Percentiles rank a stretch among this genome's conserved stretches.
Conservation (phyloP, 1,284 basidiomycete genomes). For the Rhodotorula glutinis region DNA sequence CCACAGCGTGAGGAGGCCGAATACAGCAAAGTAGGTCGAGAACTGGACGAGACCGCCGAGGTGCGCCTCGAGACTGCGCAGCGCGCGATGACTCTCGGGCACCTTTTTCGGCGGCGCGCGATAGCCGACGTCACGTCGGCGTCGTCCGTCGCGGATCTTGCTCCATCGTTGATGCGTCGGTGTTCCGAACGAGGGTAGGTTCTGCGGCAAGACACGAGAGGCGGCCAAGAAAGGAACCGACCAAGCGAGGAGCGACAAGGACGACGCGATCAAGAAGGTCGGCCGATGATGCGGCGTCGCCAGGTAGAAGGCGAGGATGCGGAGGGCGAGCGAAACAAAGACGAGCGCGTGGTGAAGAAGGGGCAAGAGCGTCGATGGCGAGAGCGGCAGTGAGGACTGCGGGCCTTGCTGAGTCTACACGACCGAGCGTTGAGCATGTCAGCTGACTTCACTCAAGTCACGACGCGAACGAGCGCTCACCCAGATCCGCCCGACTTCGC, state of each 20-base stretch:
- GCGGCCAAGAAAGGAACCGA: constrained; percentile 39
- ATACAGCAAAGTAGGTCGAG: constrained; percentile 35
- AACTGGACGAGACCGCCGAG: constrained; percentile 41
- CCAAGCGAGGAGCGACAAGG: constrained; percentile 40
- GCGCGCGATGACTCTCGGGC: constrained; percentile 34
- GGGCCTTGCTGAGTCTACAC: constrained; percentile 23
- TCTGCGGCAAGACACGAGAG: constrained; percentile 39
- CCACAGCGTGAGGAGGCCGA: constrained; percentile 36
- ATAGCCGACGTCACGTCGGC: constrained; percentile 37
- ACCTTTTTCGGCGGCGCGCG: constrained; percentile 39
- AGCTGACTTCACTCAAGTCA: too few species aligned
- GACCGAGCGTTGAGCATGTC: background rate
- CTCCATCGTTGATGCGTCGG: constrained; percentile 36
- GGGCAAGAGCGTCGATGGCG: constrained; percentile 38
- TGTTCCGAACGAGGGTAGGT: constrained; percentile 38
- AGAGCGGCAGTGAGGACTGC: constrained; percentile 34
- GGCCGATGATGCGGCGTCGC: constrained; percentile 20
- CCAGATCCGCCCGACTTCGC: constrained; percentile 38
- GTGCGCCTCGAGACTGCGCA: constrained; percentile 37
- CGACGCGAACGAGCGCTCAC: too few species aligned
- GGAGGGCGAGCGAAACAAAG: constrained; percentile 29
- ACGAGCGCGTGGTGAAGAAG: constrained; percentile 40
- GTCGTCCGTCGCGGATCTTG: constrained; percentile 38
- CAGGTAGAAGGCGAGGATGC: constrained; percentile 26
- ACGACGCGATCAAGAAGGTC: constrained; percentile 34